These are phyloP conservation scores for Colletotrichum cereale DNA, from an alignment of 2,329 filamentous ascomycete genomes.

Conservation along the genomic window DNA sequence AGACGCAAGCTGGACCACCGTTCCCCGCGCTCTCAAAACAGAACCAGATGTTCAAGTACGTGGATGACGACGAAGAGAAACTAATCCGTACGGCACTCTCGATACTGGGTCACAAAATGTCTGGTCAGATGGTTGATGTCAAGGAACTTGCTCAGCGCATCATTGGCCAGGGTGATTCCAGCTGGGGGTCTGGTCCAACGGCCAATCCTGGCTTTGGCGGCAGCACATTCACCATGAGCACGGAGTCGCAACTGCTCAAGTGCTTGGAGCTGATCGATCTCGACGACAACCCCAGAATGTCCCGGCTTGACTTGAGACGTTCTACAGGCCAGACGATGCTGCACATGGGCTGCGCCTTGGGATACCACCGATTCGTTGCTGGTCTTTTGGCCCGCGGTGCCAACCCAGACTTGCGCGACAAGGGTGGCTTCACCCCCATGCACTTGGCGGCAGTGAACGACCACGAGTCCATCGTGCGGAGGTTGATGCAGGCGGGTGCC, in stretches of 20 bases:
- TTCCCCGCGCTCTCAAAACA: constrained; percentile 53
- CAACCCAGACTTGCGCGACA: constrained; percentile 79
- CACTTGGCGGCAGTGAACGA: constrained; percentile 85
- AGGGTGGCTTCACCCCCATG: constrained; percentile 84
- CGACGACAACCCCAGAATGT: constrained; percentile 77
- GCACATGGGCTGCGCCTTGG: constrained; percentile 81
- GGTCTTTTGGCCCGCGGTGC: constrained; percentile 83
- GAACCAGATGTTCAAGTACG: constrained; percentile 76
- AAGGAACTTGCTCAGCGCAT: constrained; percentile 73
- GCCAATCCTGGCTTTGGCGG: constrained; percentile 56
- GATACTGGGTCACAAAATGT: constrained; percentile 74
- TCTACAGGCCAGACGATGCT: constrained; percentile 84
- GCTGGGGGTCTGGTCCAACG: constrained; percentile 57
- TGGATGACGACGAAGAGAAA: constrained; percentile 77
- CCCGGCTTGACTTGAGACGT: constrained; percentile 74
- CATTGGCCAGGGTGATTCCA: constrained; percentile 61
- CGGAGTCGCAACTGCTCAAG: constrained; percentile 76
- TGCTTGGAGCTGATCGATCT: constrained; percentile 84
- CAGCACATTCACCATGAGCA: constrained; percentile 58
- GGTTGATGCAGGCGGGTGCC: constrained; percentile 79
- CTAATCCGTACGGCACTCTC: constrained; percentile 76
- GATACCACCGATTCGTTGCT: constrained; percentile 80
- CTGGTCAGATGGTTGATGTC: constrained; percentile 71
- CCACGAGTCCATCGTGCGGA: constrained; percentile 80
- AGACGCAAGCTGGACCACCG: constrained; percentile 53